Percentiles rank a stretch among this genome's conserved stretches.
Conservation (phyloP, 768 basidiomycete genomes). For the Leccinum longicurvipes region DNA sequence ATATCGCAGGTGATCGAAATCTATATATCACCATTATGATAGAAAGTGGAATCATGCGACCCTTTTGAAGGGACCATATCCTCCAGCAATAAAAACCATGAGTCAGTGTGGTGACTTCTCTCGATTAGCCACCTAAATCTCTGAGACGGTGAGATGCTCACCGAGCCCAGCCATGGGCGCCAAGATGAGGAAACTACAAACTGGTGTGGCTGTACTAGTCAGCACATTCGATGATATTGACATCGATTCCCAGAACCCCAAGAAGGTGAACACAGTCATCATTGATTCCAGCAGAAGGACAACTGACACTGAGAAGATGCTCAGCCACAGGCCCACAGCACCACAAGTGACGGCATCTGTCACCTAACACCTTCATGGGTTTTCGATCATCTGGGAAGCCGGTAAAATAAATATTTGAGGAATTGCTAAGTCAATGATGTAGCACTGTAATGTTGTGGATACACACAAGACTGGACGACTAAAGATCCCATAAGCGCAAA, state of each 20-base stretch:
- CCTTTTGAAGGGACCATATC: slow-evolving; percentile 10
- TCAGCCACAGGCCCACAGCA: too few relatives aligned
- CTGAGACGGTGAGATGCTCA: not conserved
- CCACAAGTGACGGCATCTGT: not conserved
- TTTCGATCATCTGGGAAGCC: not conserved
- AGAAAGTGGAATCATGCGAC: not conserved
- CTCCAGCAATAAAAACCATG: slow-evolving; percentile 25
- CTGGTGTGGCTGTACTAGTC: not conserved
- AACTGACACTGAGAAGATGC: not conserved
- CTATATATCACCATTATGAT: slow-evolving; percentile 17
- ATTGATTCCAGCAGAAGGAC: not conserved
- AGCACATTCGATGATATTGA: too few relatives aligned
- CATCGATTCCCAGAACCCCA: not conserved
- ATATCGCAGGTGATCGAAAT: not conserved
- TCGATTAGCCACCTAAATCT: not conserved
- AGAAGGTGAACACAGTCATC: not conserved
- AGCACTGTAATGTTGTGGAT: too few relatives aligned
- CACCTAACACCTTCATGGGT: not conserved
- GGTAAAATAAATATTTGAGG: not conserved
- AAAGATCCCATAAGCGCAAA: slow-evolving; percentile 16
- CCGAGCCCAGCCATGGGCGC: not conserved
- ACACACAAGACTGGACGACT: slow-evolving; percentile 13
- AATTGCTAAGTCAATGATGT: too few relatives aligned
- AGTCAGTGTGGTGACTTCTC: not conserved
- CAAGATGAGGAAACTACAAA: not conserved